Percentiles rank a stretch among this genome's conserved stretches.
Evolutionary conservation across 1,284 basidiomycete species (phyloP).

Genomic region (Apiotrichum montevideense): DNA sequence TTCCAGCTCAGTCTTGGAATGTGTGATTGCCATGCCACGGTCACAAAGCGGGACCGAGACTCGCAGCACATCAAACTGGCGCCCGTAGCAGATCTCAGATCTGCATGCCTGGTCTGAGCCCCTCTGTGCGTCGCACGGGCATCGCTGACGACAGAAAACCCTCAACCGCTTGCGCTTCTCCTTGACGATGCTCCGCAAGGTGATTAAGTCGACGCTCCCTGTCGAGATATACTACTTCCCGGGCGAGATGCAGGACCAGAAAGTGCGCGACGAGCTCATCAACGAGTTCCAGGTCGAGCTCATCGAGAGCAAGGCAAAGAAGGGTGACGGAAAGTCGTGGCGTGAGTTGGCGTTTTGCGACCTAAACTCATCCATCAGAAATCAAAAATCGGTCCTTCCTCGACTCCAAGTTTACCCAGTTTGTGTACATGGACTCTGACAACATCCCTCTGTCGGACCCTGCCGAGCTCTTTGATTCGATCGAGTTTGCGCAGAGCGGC

Average conservation of each 20-base stretch:
- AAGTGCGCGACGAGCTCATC: conserved; percentile 28
- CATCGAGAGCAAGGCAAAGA: conserved; percentile 17
- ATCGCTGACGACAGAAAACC: conserved; percentile 31
- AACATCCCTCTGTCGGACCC: conserved; percentile 49
- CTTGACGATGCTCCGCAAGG: conserved; percentile 45
- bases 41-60: too few relatives aligned
- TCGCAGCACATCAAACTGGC: too few relatives aligned
- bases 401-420: conserved; percentile 41
- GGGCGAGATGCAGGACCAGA: conserved; percentile 43
- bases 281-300: conserved; percentile 30
- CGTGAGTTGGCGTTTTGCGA: conserved; percentile 15
- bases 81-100: too few relatives aligned
- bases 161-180: conserved; percentile 39
- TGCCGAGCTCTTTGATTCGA: conserved; percentile 45
- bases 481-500: conserved; percentile 44
- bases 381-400: conserved; percentile 45
- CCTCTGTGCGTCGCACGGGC: too few relatives aligned
- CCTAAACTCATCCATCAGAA: conserved; percentile 11
- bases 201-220: conserved; percentile 44
- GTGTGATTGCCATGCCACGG: too few relatives aligned
- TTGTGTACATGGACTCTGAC: conserved; percentile 47
- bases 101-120: too few relatives aligned
- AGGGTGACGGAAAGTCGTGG: conserved; percentile 33
- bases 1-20: too few relatives aligned
- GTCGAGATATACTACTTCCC: conserved; percentile 49